These are phyloP conservation scores for Dothideomycetidae sp. DNA, from an alignment of 2,329 filamentous ascomycete species.

Conservation along the genomic window DNA sequence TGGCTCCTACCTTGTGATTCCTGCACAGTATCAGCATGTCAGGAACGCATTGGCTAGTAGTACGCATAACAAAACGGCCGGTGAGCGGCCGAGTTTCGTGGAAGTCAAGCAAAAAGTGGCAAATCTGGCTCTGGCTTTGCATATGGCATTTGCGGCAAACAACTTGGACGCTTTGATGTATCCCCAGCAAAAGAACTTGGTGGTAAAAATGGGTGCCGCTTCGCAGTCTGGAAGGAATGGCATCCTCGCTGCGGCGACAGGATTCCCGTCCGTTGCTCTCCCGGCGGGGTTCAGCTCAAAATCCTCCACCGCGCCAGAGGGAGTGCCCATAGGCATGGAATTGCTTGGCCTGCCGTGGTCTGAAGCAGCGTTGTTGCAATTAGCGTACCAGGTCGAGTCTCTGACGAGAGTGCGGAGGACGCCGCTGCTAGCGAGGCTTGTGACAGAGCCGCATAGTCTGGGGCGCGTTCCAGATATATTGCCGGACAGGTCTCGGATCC, in stretches of 20 bases:
- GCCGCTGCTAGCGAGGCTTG: constrained; percentile 32
- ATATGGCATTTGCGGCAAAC: constrained; percentile 36
- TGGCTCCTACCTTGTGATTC: constrained; percentile 45
- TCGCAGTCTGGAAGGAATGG: constrained; percentile 48
- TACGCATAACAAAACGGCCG: constrained; percentile 30
- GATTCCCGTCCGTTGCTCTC: constrained; percentile 39
- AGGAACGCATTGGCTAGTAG: constrained; percentile 38
- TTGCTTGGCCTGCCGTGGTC: constrained; percentile 43
- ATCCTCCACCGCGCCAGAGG: constrained; percentile 36
- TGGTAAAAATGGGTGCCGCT: constrained; percentile 42
- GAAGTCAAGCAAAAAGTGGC: constrained; percentile 35
- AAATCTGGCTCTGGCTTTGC: constrained; percentile 37
- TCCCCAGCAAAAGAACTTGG: constrained; percentile 50
- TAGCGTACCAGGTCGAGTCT: constrained; percentile 39
- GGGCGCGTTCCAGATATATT: constrained; percentile 30
- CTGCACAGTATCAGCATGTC: constrained; percentile 42
- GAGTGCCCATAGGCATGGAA: constrained; percentile 52
- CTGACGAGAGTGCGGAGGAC: constrained; percentile 32
- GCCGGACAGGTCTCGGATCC: constrained; percentile 30
- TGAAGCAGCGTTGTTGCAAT: constrained; percentile 39
- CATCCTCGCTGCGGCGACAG: constrained; percentile 40
- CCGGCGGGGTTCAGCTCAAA: constrained; percentile 40
- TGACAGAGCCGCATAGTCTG: constrained; percentile 28
- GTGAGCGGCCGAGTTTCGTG: constrained; percentile 26
- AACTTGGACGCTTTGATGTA: constrained; percentile 46